Percentiles rank a stretch among this genome's conserved stretches.
Conservation (phyloP, 306 rosid species). For the Vigna unguiculata region DNA sequence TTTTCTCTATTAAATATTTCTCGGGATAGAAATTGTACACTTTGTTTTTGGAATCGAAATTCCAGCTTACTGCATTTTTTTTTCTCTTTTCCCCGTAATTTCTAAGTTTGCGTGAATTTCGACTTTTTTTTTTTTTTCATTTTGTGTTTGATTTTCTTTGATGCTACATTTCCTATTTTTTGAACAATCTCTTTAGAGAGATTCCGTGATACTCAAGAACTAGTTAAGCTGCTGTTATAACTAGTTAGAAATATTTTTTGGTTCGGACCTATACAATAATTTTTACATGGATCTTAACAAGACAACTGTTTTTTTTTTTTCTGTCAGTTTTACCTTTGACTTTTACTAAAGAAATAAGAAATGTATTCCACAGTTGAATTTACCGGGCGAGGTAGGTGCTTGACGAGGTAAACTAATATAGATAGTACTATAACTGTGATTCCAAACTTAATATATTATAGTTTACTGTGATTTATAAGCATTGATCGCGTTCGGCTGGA, state of each 20-base stretch:
- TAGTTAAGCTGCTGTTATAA: too few species aligned
- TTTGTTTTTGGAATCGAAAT: neutral
- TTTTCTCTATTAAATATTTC: constrained; percentile 5
- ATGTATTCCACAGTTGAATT: neutral
- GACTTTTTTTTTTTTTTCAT: too few species aligned
- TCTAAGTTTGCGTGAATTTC: neutral
- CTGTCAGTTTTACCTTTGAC: too few species aligned
- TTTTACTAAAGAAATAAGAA: neutral
- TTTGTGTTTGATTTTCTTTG: too few species aligned
- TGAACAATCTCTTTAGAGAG: too few species aligned
- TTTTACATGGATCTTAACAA: too few species aligned
- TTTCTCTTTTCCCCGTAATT: neutral
- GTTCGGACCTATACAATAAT: too few species aligned
- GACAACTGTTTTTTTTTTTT: too few species aligned
- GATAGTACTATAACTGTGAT: neutral
- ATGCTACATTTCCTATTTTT: too few species aligned
- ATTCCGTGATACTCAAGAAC: too few species aligned
- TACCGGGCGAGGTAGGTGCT: constrained; percentile 19
- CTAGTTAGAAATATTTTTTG: too few species aligned
- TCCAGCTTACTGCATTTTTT: neutral
- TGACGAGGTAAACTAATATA: neutral
- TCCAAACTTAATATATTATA: neutral
- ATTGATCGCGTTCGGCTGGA: neutral
- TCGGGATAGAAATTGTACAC: neutral
- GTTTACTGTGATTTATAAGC: neutral